Base-by-base conservation (phyloP, 1,139 yeast species). In the Schizosaccharomyces versatilis region DNA sequence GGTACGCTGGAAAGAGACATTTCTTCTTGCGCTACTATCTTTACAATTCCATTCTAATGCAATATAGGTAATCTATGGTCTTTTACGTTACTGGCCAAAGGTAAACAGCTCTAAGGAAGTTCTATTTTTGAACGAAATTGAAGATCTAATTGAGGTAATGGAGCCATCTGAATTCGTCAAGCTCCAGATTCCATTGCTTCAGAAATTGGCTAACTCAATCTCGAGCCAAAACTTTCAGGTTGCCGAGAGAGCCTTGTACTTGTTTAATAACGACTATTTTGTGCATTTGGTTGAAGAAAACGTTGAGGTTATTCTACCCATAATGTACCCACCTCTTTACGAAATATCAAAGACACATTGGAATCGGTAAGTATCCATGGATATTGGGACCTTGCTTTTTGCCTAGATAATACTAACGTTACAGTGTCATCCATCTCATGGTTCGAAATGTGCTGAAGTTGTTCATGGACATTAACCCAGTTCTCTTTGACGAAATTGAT, bases 151-250 rank as follows among this genome's bases (percentile, higher is more conserved):
- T 66, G 98, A 90, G 69, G 94, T 86, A 19, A 85, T 90, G 76
- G 96, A 90, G 68, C 95, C 96, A 10, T 74, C 77, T 57, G 97
- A 93, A 69, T 90, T 90, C 65, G 77, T 81, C 60, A 85, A 86
- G 69, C 84, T 90, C 60, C 94, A 88, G 69, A 84, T 88, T 7
- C 98, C 97, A 1, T 71, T 90, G 56, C 88, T 88, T 69, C 94
- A 93, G 41, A 98, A 93, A 69, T 73, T 90, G 61, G 84, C 95
- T 56, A 86, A 84, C 69, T 90, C 97, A 70, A 88, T 93, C 53
- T 78, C 95, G 38, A 84, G 95, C 3, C 88, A 95, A 36, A 98
- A 90, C 71, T 93, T 90, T 72, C 98, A 93, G 72, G 96, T 90
- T 38, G 84, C 94, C 60, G 99, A 90, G 68, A 85, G 94, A 62